Percentiles rank a stretch among this genome's conserved stretches.
Evolutionary conservation across 306 rosid genomes (phyloP).

Genomic region (Cucumis melo): DNA sequence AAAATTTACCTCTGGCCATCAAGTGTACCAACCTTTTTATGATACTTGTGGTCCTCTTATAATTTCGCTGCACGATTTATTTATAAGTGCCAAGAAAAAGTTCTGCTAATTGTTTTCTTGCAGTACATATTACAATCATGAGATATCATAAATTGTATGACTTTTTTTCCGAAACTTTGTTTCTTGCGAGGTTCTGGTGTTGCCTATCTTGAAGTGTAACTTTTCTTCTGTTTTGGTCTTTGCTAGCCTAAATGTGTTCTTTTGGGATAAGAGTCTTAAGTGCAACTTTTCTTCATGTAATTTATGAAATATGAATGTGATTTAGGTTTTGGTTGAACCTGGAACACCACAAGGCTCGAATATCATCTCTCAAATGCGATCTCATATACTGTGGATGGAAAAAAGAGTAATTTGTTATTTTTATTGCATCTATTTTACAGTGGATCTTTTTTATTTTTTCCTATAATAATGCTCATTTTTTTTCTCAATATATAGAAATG

Average conservation of each 20-base stretch:
- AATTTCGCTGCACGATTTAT: neutral
- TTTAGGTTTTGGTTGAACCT: slow-evolving; percentile 81
- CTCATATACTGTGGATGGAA: slow-evolving; percentile 93
- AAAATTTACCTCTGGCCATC: slow-evolving; percentile 11
- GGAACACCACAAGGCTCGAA: slow-evolving; percentile 86
- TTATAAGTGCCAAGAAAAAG: neutral
- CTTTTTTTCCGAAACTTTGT: neutral
- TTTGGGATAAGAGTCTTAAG: neutral
- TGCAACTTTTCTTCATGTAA: neutral
- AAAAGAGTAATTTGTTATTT: slow-evolving; percentile 38
- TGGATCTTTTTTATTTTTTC: neutral
- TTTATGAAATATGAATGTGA: slow-evolving; percentile 12
- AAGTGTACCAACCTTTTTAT: neutral
- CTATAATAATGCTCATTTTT: slow-evolving; percentile 4
- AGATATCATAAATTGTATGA: neutral
- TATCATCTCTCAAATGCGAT: slow-evolving; percentile 90
- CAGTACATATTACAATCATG: neutral
- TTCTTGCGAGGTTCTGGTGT: neutral
- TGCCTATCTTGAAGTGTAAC: neutral
- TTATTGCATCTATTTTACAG: neutral
- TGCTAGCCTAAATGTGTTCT: no score
- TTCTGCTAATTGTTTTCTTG: neutral
- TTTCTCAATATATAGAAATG: slow-evolving; percentile 29
- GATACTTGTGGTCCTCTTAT: neutral
- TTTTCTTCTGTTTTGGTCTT: neutral